Evolutionary conservation across 2,329 filamentous ascomycete species (phyloP).

Genomic region (Ophiobolus disseminans): DNA sequence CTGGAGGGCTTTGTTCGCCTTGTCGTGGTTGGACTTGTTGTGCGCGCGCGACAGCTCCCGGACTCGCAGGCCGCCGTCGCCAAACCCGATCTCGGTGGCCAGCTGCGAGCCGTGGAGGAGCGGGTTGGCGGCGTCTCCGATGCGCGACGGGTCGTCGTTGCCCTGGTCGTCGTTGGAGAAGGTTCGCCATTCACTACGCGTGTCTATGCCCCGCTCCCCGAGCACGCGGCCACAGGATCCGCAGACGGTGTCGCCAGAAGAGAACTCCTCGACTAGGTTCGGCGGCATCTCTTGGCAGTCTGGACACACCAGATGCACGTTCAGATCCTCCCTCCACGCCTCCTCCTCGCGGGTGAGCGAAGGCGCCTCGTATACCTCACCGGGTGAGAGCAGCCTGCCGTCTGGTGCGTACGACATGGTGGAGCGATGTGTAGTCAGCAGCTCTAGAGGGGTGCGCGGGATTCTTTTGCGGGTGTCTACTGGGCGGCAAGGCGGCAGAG

Average conservation of each 20-base stretch:
- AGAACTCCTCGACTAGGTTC: slow-evolving; percentile 90
- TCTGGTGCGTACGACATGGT: slow-evolving; percentile 44
- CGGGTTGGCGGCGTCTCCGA: slow-evolving; percentile 90
- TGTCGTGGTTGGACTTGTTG: slow-evolving; percentile 81
- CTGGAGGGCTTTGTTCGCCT: slow-evolving; percentile 80
- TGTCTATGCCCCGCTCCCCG: slow-evolving; percentile 90
- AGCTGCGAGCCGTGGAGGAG: slow-evolving; percentile 90
- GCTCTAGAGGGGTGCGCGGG: too few species aligned
- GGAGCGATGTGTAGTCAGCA: too few species aligned
- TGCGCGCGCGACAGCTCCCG: slow-evolving; percentile 83
- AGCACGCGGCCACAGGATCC: slow-evolving; percentile 90
- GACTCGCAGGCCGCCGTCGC: slow-evolving; percentile 73
- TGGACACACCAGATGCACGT: slow-evolving; percentile 80
- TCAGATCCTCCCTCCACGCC: slow-evolving; percentile 82
- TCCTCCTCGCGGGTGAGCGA: slow-evolving; percentile 46
- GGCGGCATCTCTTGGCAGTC: slow-evolving; percentile 94
- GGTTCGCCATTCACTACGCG: slow-evolving; percentile 96
- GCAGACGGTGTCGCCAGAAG: slow-evolving; percentile 91
- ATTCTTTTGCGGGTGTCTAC: too few species aligned
- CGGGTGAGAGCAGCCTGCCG: slow-evolving; percentile 51
- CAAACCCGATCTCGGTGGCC: slow-evolving; percentile 85
- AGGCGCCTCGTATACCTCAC: slow-evolving; percentile 52
- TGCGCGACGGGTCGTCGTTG: slow-evolving; percentile 96
- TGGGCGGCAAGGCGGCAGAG: too few species aligned
- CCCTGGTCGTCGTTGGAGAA: slow-evolving; percentile 98